phyloP scores from a whole-genome alignment of 2,329 filamentous ascomycete species.

The Scedosporium dehoogii region DNA sequence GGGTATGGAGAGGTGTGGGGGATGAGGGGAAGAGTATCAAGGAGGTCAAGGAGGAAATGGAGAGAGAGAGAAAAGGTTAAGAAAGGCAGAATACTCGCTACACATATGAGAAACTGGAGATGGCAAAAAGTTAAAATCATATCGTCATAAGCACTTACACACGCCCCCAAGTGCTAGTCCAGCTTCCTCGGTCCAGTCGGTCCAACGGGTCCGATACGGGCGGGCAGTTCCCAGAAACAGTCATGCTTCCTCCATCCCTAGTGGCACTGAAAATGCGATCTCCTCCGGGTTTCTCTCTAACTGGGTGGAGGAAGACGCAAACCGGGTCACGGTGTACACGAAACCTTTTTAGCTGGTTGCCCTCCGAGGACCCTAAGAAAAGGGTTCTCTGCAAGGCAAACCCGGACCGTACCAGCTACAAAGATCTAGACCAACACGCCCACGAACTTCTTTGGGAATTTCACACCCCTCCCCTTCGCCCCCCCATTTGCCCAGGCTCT shows the following conservation, averaged over 20 bases:
- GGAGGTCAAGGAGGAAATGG: background rate
- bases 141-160: background rate
- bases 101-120: background rate
- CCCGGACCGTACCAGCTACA: no score
- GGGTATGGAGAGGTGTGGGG: slow-evolving; percentile 6
- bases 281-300: no score
- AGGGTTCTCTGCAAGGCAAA: background rate
- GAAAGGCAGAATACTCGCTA: background rate
- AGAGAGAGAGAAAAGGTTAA: background rate
- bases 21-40: background rate
- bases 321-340: no score
- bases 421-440: background rate
- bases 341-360: no score
- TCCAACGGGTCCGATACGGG: background rate
- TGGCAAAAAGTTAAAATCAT: background rate
- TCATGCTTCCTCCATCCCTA: background rate
- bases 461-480: background rate
- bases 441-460: background rate
- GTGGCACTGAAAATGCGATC: no score
- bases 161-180: background rate
- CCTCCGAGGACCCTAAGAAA: no score
- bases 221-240: background rate
- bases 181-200: slow-evolving; percentile 1
- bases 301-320: no score
- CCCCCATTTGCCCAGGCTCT: background rate